A percentile compares a stretch with the other conserved stretches of the same genome.
Evolutionary conservation across 1,284 basidiomycete genomes (phyloP).

Genomic region (Moesziomyces parantarcticus): DNA sequence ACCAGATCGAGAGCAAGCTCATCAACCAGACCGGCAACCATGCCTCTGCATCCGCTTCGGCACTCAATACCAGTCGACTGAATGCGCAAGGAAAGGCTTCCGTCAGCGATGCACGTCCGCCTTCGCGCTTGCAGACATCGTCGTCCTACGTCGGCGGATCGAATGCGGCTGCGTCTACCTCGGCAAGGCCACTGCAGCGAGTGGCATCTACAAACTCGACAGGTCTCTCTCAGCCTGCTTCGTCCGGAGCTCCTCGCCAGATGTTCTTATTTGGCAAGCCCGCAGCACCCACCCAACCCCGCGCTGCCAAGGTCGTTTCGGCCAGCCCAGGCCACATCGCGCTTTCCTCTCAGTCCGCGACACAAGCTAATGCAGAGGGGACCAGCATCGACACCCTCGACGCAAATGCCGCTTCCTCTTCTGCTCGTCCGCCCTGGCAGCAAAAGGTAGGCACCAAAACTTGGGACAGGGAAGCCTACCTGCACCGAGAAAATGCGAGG

Average conservation of each 20-base stretch:
- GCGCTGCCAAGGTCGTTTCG: conserved; percentile 21
- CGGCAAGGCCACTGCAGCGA: conserved; percentile 26
- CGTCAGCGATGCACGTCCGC: conserved; percentile 1
- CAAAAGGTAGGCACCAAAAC: conserved; percentile 37
- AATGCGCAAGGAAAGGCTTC: neutral
- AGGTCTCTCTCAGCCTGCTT: conserved; percentile 19
- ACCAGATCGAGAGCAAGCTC: conserved; percentile 42
- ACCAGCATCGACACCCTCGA: neutral
- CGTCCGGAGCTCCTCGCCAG: conserved; percentile 23
- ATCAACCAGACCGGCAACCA: conserved; percentile 9
- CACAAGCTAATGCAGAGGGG: conserved; percentile 1
- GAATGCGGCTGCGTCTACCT: conserved; percentile 10
- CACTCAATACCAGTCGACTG: neutral
- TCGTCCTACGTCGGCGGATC: conserved; percentile 5
- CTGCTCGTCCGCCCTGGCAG: conserved; percentile 18
- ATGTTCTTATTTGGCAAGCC: conserved; percentile 46
- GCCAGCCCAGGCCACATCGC: conserved; percentile 38
- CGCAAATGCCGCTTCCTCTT: neutral
- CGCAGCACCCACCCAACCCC: conserved; percentile 9
- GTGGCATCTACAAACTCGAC: conserved; percentile 15
- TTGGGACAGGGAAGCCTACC: conserved; percentile 50
- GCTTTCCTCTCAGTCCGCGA: conserved; percentile 39
- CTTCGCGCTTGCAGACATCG: conserved; percentile 13
- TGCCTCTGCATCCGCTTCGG: neutral
- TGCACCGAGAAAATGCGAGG: conserved; percentile 40